Conservation (phyloP, 306 rosid species). For the Fragaria vesca region DNA sequence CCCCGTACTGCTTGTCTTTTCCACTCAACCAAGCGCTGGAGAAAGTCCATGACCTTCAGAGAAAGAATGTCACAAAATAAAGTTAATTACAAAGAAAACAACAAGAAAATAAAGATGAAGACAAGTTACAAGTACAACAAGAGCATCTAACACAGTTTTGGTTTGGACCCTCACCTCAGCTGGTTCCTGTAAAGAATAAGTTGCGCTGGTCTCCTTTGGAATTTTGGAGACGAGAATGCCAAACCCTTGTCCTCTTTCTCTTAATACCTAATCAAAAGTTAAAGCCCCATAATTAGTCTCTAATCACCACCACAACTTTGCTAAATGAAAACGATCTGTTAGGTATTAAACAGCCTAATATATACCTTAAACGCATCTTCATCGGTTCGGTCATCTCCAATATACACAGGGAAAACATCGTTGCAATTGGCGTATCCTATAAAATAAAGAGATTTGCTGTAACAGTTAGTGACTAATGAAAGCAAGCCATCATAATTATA, state of each 20-base stretch:
- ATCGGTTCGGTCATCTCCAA: conserved; percentile 93
- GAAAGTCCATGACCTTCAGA: conserved; percentile 74
- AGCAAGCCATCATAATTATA: not conserved
- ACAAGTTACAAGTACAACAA: conserved; percentile 19
- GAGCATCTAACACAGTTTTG: not conserved
- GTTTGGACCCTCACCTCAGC: conserved; percentile 63
- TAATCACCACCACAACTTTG: conserved; percentile 5
- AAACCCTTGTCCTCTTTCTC: conserved; percentile 91
- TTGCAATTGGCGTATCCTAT: conserved; percentile 77
- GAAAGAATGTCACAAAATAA: not conserved
- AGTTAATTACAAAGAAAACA: not conserved
- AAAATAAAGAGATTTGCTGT: conserved; percentile 26
- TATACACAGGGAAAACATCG: conserved; percentile 84
- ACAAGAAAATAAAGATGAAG: not conserved
- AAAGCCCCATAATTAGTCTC: not conserved
- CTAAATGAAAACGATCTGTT: not conserved
- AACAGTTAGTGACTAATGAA: conserved; percentile 23
- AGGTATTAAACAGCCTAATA: conserved; percentile 8
- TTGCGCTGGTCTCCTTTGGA: conserved; percentile 86
- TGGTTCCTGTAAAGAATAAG: conserved; percentile 88
- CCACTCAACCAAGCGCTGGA: conserved; percentile 68
- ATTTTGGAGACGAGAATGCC: conserved; percentile 87
- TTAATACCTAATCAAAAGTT: conserved; percentile 47
- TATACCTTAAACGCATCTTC: conserved; percentile 98
- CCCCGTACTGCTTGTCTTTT: conserved; percentile 40